Base-by-base conservation (phyloP, 2,329 filamentous ascomycete species). In the Monascus ruber region DNA sequence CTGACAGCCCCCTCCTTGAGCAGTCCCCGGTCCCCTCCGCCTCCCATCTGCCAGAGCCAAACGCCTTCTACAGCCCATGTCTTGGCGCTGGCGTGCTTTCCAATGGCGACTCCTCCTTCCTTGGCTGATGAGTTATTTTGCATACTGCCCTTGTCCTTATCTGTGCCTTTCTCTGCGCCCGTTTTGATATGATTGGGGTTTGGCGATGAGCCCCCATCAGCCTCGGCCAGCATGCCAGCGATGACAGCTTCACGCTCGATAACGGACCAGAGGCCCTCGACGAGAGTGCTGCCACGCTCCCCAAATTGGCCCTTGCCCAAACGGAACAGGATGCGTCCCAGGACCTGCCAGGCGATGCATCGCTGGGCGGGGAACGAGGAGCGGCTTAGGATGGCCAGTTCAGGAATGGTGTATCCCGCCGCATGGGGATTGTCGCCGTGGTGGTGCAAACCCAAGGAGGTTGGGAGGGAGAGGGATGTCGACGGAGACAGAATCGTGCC, bases 351-450 rank as follows among this genome's bases (percentile, higher is more conserved):
- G 0, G 91, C 86, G 45, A 96, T 74, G 54, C 91, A 95, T 7
- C 89, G 70, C 66, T 98, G 91, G 1, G 84, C 81, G 0, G 91
- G 77, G 17, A 94, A 85, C 0, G 80, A 78, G 40, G 85, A 93
- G 28, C 89, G 74, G 4, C 85, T 79, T 2, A 95, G 72, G 27
- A 82, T 77, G 1, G 86, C 81, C 1, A 98, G 71, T 62, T 98
- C 91, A 0, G 79, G 77, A 26, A 98, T 76, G 0, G 91, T 96
- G 63, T 98, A 98, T 0, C 91, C 91, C 0, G 91, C 91, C 1
- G 88, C 85, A 61, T 94, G 86, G 10, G 91, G 91, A 1, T 89
- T 88, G 42, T 88, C 79, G 46, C 83, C 87, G 59, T 98, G 91
- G 60, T 98, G 89, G 60, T 98, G 91, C 9, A 98, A 72, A 0